Base-by-base conservation (phyloP, 2,329 filamentous ascomycete genomes). In the Sporothrix brunneoviolacea region DNA sequence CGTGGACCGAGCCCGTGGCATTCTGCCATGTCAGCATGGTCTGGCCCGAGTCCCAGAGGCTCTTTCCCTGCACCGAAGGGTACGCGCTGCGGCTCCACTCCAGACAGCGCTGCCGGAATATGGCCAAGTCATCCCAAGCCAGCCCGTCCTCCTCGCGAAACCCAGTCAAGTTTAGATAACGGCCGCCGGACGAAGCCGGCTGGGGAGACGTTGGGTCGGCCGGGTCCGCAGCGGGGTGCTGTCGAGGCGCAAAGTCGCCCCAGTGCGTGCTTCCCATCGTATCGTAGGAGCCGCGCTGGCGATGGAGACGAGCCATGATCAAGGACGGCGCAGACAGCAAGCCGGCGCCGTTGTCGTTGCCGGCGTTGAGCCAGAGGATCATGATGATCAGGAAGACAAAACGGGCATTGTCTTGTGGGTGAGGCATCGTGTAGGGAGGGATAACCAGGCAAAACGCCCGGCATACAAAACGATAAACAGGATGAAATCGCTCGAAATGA, bases 81-180 rank as follows among this genome's bases (percentile, higher is more conserved):
- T 71, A 69, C 5, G 75, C 76, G 59, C 77, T 73, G 47, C 68
- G 72, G 56, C 76, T 83, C 64, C 77, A 83, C 58, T 82, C 73
- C 50, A 78, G 71, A 49, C 83, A 86, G 56, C 79, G 77, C 53
- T 82, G 69, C 62, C 80, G 82, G 52, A 91, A 88, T 1, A 72
- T 68, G 0, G 72, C 71, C 19, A 96, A 70, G 51, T 89, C 75
- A 30, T 83, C 77, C 91, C 91, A 96, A 2, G 80, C 84, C 65
- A 87, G 88, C 4, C 78, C 81, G 67, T 95, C 86, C 18, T 82
- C 76, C 41, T 80, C 70, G 43, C 86, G 79, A 54, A 94, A 83
- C 1, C 91, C 91, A 3, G 87, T 87, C 46, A 95, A 70, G 59
- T 89, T 88, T 53, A 90, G 68, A 55, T 75, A 83, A 21, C 67